Evolutionary conservation across 345 rosid genomes (phyloP), one percentile per base, ranked within the genome.

Genomic region (Bruguiera sexangula): DNA sequence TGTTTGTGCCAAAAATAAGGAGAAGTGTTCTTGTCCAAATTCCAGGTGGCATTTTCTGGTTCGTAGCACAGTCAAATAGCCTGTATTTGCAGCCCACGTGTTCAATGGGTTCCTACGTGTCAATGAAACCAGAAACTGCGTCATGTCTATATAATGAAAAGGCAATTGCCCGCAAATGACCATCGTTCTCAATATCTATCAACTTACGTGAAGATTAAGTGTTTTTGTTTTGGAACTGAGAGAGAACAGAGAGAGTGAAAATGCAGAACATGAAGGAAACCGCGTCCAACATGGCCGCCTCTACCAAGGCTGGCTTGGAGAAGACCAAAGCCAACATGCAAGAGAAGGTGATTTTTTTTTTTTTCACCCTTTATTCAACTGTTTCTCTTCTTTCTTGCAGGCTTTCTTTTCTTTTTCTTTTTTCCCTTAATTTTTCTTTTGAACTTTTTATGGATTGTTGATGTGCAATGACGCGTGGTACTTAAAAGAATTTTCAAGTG

Each of bases 241-340:
- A 50, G 22, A 57, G 62, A 76, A 8, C 5, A 21, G 18, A 3
- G 15, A 43, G 63, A 6, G 63, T 43, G 54, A 67, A 77, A 56
- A 86, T 86, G 86, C 80, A 86, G 71, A 21, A 89, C 1, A 27
- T 69, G 57, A 91, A 84, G 76, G 93, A 91, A 80, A 73, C 84
- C 15, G 92, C 83, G 22, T 72, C 89, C 55, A 86, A 94, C 78
- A 13, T 79, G 4, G 87, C 86, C 20, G 98, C 99, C 81, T 88
- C 97, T 6, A 91, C 99, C 34, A 84, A 75, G 75, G 73, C 96
- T 71, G 96, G 89, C 62, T 70, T 82, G 88, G 97, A 88, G 74
- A 94, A 91, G 73, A 78, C 88, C 78, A 88, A 84, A 73, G 96
- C 97, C 18, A 48, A 78, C 29, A 59, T 83, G 22, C 84, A 84